Evolutionary conservation across 768 basidiomycete genomes (phyloP), one percentile per base, ranked within the genome.

Genomic region (Rhizopogon vulgaris): DNA sequence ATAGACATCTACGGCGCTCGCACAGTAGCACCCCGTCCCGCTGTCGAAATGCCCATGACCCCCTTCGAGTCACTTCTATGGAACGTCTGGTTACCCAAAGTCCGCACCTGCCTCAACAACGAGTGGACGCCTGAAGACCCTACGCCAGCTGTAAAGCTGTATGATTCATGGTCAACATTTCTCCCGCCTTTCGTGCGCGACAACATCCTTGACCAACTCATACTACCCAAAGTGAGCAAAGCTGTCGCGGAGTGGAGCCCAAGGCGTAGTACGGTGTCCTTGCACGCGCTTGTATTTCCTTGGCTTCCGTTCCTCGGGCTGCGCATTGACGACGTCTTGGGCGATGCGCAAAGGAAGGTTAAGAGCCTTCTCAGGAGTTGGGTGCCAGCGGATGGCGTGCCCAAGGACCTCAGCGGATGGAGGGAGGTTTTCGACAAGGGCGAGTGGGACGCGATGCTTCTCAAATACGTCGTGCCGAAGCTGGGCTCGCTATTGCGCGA

Each of bases 41-140:
- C 70, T 14, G 63, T 71, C 41, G 81, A 82, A 54, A 75, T 70
- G 56, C 75, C 76, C 2, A 99, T 99, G 96, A 94, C 94, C 14
- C 86, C 95, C 0, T 99, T 90, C 64, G 96, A 99, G 64, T 90
- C 87, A 54, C 74, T 98, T 24, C 69, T 98, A 12, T 98, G 96
- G 94, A 90, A 86, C 57, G 75, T 90, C 9, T 99, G 94, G 96
- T 72, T 99, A 25, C 96, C 96, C 0, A 90, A 83, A 70, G 86
- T 98, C n/a, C 83, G 96, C 25, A 90, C 91, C 0, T 78, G 82
- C 10, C 85, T 98, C 65, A 98, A 98, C 69, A 98, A 99, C 66
- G 87, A 94, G 30, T 99, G 96, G 96, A 72, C 78, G 9, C 84
- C 94, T 2, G 72, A 78, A 48, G 72, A 82, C 37, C 83, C 94